phyloP scores from a whole-genome alignment of 2,329 filamentous ascomycete species.

The Phyllosticta citribraziliensis region DNA sequence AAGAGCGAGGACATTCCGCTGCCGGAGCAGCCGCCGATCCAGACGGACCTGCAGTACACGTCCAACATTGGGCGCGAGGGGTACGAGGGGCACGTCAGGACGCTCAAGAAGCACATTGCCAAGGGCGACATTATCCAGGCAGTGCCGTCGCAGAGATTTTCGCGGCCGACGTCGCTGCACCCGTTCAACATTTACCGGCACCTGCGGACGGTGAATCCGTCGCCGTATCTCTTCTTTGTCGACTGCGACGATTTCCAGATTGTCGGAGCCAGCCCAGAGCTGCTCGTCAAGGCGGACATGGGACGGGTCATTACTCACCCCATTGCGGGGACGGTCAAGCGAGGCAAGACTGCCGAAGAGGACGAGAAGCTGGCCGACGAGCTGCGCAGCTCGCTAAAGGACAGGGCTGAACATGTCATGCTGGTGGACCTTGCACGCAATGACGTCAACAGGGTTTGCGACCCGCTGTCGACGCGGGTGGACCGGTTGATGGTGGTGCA shows the following conservation, averaged over 20 bases:
- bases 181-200: conserved; percentile 98
- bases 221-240: conserved; percentile 94
- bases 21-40: conserved; percentile 64
- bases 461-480: conserved; percentile 79
- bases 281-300: conserved; percentile 82
- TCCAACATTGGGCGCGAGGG: conserved; percentile 86
- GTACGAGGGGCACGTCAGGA: conserved; percentile 82
- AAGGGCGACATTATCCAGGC: conserved; percentile 95
- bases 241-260: conserved; percentile 89
- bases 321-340: conserved; percentile 89
- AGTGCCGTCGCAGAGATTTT: conserved; percentile 87
- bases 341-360: conserved; percentile 70
- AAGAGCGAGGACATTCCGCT: conserved; percentile 66
- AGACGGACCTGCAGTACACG: conserved; percentile 65
- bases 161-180: conserved; percentile 79
- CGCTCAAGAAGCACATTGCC: conserved; percentile 81
- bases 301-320: conserved; percentile 91
- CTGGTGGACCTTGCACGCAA: conserved; percentile 91
- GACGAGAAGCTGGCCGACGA: conserved; percentile 71
- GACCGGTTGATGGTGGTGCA: conserved; percentile 70
- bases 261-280: conserved; percentile 86
- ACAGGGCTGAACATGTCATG: conserved; percentile 66
- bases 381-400: conserved; percentile 73
- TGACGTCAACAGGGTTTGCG: conserved; percentile 91
- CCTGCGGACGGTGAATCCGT: conserved; percentile 92